Conservation (phyloP, 1,139 yeast genomes). For the Yamadazyma sp. region DNA sequence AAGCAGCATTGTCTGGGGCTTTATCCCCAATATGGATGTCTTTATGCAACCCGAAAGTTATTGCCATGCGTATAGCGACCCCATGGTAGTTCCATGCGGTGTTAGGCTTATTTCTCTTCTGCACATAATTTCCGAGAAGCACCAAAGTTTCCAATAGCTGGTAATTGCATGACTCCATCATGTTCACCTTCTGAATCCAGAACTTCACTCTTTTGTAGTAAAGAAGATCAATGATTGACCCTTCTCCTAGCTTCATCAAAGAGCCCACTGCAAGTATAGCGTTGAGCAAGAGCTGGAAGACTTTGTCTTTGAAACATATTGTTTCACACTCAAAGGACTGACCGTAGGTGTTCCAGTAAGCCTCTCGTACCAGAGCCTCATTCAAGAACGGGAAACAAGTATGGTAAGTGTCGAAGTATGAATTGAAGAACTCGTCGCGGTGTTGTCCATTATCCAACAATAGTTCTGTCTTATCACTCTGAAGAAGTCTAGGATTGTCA, state of each 20-base stretch:
- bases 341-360: background rate
- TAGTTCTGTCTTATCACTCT: slow-evolving; percentile 2
- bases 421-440: slow-evolving; percentile 3
- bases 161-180: slow-evolving; percentile 42
- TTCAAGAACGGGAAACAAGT: slow-evolving; percentile 5
- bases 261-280: slow-evolving; percentile 61
- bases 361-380: slow-evolving; percentile 1
- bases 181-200: slow-evolving; percentile 26
- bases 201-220: slow-evolving; percentile 54
- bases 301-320: slow-evolving; percentile 1
- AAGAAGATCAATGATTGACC: slow-evolving; percentile 47
- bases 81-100: slow-evolving; percentile 66
- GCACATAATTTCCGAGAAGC: slow-evolving; percentile 55
- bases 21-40: slow-evolving; percentile 24
- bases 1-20: background rate
- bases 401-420: slow-evolving; percentile 5
- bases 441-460: slow-evolving; percentile 4
- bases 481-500: background rate
- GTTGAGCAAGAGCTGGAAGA: slow-evolving; percentile 31
- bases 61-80: slow-evolving; percentile 62
- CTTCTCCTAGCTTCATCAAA: slow-evolving; percentile 58
- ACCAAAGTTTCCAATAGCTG: slow-evolving; percentile 51
- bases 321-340: background rate
- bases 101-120: slow-evolving; percentile 60
- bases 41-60: slow-evolving; percentile 58